Evolutionary conservation across 2,329 filamentous ascomycete genomes (phyloP).

Genomic region (Aureobasidium musti): DNA sequence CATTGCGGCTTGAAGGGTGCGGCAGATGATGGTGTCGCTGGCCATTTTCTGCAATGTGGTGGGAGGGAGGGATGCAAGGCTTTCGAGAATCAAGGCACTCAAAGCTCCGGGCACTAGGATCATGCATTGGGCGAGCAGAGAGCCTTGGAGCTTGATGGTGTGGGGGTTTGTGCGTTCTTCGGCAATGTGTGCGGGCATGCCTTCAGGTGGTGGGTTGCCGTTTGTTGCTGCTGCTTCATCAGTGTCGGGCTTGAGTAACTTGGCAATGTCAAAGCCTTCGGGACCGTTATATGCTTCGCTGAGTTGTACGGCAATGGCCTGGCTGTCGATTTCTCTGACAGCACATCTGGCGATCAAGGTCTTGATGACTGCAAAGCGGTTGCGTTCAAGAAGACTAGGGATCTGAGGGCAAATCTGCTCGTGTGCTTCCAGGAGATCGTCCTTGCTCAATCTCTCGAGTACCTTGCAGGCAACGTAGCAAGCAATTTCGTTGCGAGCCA

Average conservation of each 20-base stretch:
- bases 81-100: conserved; percentile 68
- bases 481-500: conserved; percentile 87
- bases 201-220: conserved; percentile 21
- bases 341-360: conserved; percentile 80
- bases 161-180: conserved; percentile 27
- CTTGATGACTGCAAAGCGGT: conserved; percentile 76
- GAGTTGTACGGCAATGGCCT: conserved; percentile 58
- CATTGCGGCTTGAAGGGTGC: conserved; percentile 65
- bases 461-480: conserved; percentile 83
- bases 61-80: conserved; percentile 55
- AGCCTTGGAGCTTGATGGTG: conserved; percentile 64
- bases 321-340: conserved; percentile 62
- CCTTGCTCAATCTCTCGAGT: conserved; percentile 79
- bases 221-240: conserved; percentile 29
- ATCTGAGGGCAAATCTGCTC: conserved; percentile 72
- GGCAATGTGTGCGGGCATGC: conserved; percentile 32
- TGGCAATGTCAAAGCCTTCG: conserved; percentile 58
- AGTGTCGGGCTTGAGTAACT: conserved; percentile 61
- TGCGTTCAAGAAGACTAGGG: conserved; percentile 69
- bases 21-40: conserved; percentile 59
- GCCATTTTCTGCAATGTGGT: conserved; percentile 61
- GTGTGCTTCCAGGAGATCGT: conserved; percentile 75
- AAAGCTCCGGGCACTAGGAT: conserved; percentile 71
- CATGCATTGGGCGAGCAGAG: conserved; percentile 77
- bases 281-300: conserved; percentile 57